These are phyloP conservation scores for Cephaloascus albidus DNA, from an alignment of 805 yeast species.

Conservation along the genomic window DNA sequence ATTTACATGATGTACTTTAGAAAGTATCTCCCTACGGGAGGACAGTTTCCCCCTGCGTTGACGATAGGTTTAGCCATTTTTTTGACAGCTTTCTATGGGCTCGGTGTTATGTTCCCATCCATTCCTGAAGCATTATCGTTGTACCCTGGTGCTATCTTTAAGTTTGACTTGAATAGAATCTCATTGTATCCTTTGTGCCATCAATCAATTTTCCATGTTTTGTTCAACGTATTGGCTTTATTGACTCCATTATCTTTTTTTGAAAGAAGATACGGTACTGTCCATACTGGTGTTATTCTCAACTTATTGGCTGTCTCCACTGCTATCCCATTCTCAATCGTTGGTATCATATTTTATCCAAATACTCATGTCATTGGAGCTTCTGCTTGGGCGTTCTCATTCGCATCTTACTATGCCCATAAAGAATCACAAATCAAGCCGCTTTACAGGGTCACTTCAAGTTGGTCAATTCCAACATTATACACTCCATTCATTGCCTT, in stretches of 20 bases:
- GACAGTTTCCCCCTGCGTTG: conserved; percentile 44
- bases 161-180: conserved; percentile 38
- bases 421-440: conserved; percentile 30
- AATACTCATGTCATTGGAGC: conserved; percentile 52
- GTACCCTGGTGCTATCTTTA: conserved; percentile 45
- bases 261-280: conserved; percentile 73
- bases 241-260: conserved; percentile 53
- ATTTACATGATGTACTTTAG: background rate
- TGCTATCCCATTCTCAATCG: conserved; percentile 51
- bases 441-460: conserved; percentile 25
- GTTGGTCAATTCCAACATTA: conserved; percentile 46
- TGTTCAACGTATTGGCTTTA: conserved; percentile 48
- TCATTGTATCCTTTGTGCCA: conserved; percentile 73
- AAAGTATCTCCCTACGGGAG: conserved; percentile 1
- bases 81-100: conserved; percentile 32
- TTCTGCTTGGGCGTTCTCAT: conserved; percentile 66
- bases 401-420: conserved; percentile 53
- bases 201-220: conserved; percentile 47
- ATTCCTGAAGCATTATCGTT: conserved; percentile 32
- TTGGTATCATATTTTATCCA: conserved; percentile 44
- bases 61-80: conserved; percentile 54
- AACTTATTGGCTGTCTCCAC: conserved; percentile 63
- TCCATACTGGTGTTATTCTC: conserved; percentile 73
- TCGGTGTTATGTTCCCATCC: conserved; percentile 16
- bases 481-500: conserved; percentile 47